Evolutionary conservation across 176 grass and related monocot genomes (phyloP).

Genomic region (Thinopyrum elongatum): DNA sequence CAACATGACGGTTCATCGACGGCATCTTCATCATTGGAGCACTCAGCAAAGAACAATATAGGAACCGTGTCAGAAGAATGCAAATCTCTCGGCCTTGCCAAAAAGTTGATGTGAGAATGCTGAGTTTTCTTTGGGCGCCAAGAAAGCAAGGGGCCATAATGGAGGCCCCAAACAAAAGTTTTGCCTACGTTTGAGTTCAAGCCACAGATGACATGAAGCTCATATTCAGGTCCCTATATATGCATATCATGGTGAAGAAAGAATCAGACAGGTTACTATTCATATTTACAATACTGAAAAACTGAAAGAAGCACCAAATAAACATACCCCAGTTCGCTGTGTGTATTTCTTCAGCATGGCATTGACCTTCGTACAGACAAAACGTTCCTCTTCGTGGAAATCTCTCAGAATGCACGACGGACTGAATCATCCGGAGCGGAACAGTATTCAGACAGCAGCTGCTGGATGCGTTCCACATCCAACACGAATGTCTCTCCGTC

Average conservation of each 20-base stretch:
- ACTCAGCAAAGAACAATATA: conserved; percentile 11
- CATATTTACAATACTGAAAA: neutral
- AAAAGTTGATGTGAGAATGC: conserved; percentile 27
- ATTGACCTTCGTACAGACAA: neutral
- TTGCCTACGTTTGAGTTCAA: conserved; percentile 1
- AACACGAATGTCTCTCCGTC: neutral
- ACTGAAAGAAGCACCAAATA: neutral
- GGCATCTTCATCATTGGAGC: neutral
- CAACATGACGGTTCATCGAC: neutral
- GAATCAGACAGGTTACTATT: neutral
- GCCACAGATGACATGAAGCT: conserved; percentile 22
- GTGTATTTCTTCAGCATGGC: conserved; percentile 3
- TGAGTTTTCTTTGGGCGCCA: neutral
- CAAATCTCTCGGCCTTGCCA: conserved; percentile 9
- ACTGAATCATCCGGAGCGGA: neutral
- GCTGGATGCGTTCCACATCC: neutral
- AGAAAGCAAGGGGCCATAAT: neutral
- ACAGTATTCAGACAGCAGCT: neutral
- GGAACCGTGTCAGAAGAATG: conserved; percentile 2
- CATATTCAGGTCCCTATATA: conserved; percentile 18
- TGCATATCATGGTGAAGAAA: neutral
- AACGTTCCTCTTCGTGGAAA: neutral
- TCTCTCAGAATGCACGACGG: neutral
- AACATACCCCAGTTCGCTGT: neutral
- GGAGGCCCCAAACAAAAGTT: neutral